These are phyloP conservation scores for Pseudocercospora fijiensis DNA, from an alignment of 2,329 filamentous ascomycete species.

Conservation along the genomic window DNA sequence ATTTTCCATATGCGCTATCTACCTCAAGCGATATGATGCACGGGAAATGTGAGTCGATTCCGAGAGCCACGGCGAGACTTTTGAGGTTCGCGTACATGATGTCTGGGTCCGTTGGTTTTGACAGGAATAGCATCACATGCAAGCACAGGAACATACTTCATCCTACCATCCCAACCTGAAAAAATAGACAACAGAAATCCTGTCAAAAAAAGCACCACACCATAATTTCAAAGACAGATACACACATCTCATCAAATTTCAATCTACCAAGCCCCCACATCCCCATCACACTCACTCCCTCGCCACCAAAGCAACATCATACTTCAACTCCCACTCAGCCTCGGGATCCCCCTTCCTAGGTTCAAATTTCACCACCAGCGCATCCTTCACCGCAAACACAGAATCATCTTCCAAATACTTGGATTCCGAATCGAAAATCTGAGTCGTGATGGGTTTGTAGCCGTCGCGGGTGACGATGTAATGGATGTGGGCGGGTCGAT, in stretches of 20 bases:
- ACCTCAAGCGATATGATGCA: no score
- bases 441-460: constrained; percentile 67
- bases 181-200: no score
- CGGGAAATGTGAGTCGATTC: no score
- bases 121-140: no score
- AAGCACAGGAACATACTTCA: no score
- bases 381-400: constrained; percentile 47
- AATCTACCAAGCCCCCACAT: constrained; percentile 8
- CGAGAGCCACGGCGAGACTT: no score
- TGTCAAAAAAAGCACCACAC: no score
- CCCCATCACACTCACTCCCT: no score
- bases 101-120: no score
- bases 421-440: constrained; percentile 52
- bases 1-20: not conserved
- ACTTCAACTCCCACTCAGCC: constrained; percentile 25
- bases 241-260: not conserved
- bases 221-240: not conserved
- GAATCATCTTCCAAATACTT: constrained; percentile 25
- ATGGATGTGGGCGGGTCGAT: constrained; percentile 64
- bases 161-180: no score
- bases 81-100: no score
- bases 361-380: constrained; percentile 56
- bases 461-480: constrained; percentile 45
- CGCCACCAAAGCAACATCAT: constrained; percentile 21
- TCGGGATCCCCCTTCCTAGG: constrained; percentile 48